phyloP scores from a whole-genome alignment of 2,329 filamentous ascomycete genomes.

The Cladosporium oxysporum region DNA sequence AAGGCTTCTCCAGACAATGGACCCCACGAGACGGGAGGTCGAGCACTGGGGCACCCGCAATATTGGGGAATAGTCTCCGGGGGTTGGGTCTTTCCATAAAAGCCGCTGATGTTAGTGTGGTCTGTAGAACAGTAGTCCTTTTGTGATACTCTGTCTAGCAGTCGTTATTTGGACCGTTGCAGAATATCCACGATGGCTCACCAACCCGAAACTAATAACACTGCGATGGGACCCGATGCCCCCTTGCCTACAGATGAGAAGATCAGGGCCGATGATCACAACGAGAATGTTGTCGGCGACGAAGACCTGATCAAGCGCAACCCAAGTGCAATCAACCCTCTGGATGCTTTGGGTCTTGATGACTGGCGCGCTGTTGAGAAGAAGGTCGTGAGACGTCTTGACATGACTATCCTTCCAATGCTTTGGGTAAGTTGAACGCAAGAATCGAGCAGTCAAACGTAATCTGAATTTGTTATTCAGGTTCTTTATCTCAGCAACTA shows the following conservation, averaged over 20 bases:
- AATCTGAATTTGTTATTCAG: neutral
- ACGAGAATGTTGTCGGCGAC: neutral
- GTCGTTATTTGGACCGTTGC: neutral
- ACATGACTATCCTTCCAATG: slow-evolving; percentile 9
- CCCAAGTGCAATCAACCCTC: neutral
- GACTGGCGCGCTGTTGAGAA: neutral
- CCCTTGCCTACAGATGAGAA: slow-evolving; percentile 6
- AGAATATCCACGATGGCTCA: neutral
- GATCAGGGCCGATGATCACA: neutral
- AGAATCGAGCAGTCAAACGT: neutral
- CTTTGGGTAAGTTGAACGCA: neutral
- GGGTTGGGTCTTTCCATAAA: slow-evolving; percentile 1
- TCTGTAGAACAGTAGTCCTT: neutral
- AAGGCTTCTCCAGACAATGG: neutral
- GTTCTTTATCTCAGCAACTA: slow-evolving; percentile 1
- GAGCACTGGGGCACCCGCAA: slow-evolving; percentile 9
- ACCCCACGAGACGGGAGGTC: neutral
- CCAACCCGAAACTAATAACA: neutral
- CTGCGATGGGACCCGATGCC: neutral
- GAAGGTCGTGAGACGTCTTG: slow-evolving; percentile 12
- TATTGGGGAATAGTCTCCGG: neutral
- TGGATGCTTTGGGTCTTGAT: slow-evolving; percentile 2
- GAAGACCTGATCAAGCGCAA: neutral
- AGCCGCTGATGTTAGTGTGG: neutral
- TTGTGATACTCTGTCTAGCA: slow-evolving; percentile 5